Conservation (phyloP, 306 rosid genomes). For the Argentina anserina region DNA sequence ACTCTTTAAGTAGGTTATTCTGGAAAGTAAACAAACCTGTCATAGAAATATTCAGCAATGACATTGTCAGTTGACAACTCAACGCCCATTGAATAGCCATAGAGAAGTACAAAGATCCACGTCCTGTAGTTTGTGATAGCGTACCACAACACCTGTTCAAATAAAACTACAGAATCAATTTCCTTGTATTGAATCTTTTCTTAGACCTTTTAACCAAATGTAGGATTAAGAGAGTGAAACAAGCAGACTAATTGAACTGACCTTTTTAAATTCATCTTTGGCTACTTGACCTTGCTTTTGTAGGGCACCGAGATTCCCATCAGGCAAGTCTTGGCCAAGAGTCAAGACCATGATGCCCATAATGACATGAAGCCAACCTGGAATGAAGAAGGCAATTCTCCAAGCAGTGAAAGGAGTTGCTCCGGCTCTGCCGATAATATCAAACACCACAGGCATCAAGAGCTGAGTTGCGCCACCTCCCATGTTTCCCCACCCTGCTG, state of each 20-base stretch:
- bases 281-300: slow-evolving; percentile 72
- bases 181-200: neutral
- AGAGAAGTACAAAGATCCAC: slow-evolving; percentile 79
- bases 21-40: slow-evolving; percentile 48
- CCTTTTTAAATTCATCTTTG: slow-evolving; percentile 71
- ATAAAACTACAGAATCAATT: neutral
- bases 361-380: slow-evolving; percentile 58
- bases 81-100: slow-evolving; percentile 94
- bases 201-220: too few species aligned
- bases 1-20: neutral
- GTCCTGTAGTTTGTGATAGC: slow-evolving; percentile 85
- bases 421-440: slow-evolving; percentile 40
- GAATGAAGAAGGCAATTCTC: slow-evolving; percentile 86
- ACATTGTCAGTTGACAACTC: slow-evolving; percentile 85
- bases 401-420: slow-evolving; percentile 74
- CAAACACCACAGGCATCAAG: slow-evolving; percentile 75
- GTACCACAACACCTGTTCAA: slow-evolving; percentile 65
- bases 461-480: slow-evolving; percentile 96
- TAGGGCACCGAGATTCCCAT: slow-evolving; percentile 72
- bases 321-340: slow-evolving; percentile 82
- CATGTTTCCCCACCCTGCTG: slow-evolving; percentile 98
- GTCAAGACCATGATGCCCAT: slow-evolving; percentile 73
- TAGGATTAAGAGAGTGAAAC: neutral
- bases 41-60: slow-evolving; percentile 81
- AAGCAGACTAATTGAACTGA: slow-evolving; percentile 12